These are phyloP conservation scores for Recurvomyces mirabilis DNA, from an alignment of 495 filamentous ascomycete genomes.

Conservation along the genomic window DNA sequence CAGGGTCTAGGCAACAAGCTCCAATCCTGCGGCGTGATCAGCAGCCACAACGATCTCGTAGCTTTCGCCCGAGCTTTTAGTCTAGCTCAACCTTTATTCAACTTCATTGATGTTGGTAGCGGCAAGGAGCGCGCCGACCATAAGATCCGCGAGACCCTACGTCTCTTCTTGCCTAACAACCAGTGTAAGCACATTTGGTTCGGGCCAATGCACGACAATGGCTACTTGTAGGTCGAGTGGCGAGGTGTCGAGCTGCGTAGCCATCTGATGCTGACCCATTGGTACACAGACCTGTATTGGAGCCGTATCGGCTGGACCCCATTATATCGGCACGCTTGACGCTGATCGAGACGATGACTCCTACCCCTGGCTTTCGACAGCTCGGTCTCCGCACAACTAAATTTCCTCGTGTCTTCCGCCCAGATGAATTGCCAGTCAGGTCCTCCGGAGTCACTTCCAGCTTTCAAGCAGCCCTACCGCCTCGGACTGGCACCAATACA, in stretches of 20 bases:
- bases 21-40: conserved; percentile 21
- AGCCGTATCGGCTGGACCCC: conserved; percentile 26
- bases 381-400: conserved; percentile 25
- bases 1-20: conserved; percentile 30
- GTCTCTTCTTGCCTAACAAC: conserved; percentile 29
- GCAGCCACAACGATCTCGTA: conserved; percentile 22
- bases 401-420: conserved; percentile 24
- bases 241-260: too few species aligned
- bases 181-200: conserved; percentile 36
- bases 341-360: conserved; percentile 26
- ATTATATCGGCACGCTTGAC: conserved; percentile 24
- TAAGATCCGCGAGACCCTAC: conserved; percentile 32
- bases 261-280: too few species aligned
- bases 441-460: conserved; percentile 1
- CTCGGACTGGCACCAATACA: not conserved
- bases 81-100: conserved; percentile 31
- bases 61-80: conserved; percentile 29
- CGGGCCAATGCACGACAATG: conserved; percentile 32
- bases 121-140: conserved; percentile 34
- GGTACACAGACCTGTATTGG: conserved; percentile 29
- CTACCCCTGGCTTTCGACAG: conserved; percentile 21
- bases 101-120: conserved; percentile 31
- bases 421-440: conserved; percentile 13
- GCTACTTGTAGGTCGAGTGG: too few species aligned
- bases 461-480: not conserved